Percentiles rank a stretch among this genome's conserved stretches.
Conservation (phyloP, 805 yeast species). For the Sugiyamaella chiloensis region DNA sequence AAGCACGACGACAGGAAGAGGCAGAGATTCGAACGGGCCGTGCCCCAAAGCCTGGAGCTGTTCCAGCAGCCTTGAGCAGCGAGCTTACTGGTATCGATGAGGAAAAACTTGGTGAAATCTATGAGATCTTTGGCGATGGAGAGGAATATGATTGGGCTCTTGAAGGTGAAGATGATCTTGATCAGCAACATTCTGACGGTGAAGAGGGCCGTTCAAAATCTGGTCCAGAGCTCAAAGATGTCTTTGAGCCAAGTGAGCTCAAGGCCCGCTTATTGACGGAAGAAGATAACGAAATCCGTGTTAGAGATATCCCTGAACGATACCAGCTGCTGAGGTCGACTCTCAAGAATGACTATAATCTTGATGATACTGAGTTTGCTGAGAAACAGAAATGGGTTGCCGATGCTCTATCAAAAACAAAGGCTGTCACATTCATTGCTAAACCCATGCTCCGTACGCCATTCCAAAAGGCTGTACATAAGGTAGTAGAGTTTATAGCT, state of each 20-base stretch:
- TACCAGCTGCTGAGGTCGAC: slow-evolving; percentile 72
- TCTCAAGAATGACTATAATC: slow-evolving; percentile 59
- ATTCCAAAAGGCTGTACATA: slow-evolving; percentile 64
- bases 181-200: background rate
- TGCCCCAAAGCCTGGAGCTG: slow-evolving; percentile 16
- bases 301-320: slow-evolving; percentile 88
- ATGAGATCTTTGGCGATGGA: slow-evolving; percentile 95
- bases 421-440: slow-evolving; percentile 43
- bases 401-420: slow-evolving; percentile 58
- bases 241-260: slow-evolving; percentile 91
- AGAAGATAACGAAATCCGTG: slow-evolving; percentile 82
- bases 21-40: slow-evolving; percentile 40
- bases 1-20: slow-evolving; percentile 54
- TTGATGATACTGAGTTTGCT: slow-evolving; percentile 64
- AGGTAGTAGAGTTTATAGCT: slow-evolving; percentile 68
- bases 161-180: slow-evolving; percentile 65
- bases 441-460: slow-evolving; percentile 33
- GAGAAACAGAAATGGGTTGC: slow-evolving; percentile 80
- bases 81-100: slow-evolving; percentile 60
- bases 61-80: slow-evolving; percentile 28
- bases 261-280: slow-evolving; percentile 89
- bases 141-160: slow-evolving; percentile 98
- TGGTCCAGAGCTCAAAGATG: slow-evolving; percentile 68
- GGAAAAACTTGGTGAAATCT: slow-evolving; percentile 87
- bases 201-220: slow-evolving; percentile 35